Evolutionary conservation across 192 early-diverging fungal genomes (phyloP).

Genomic region (Dissophora globulifera): DNA sequence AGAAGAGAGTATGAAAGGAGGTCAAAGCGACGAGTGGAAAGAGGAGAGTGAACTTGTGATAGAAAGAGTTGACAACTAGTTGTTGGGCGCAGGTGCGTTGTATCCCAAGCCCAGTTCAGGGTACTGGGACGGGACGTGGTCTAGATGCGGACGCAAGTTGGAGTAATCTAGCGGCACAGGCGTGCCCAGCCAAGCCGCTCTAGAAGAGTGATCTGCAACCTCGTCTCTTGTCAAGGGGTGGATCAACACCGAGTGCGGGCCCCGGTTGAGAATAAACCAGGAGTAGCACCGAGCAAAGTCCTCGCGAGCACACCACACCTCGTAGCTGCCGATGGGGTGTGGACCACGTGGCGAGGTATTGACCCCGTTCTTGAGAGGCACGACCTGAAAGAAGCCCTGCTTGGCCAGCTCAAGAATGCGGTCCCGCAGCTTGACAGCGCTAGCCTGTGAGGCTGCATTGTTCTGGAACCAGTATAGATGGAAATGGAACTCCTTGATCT

Average conservation of each 20-base stretch:
- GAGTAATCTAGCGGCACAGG: slow-evolving; percentile 62
- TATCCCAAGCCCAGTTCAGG: slow-evolving; percentile 73
- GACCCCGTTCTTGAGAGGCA: slow-evolving; percentile 55
- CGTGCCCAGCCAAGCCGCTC: slow-evolving; percentile 69
- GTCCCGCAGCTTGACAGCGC: slow-evolving; percentile 52
- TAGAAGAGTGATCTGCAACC: slow-evolving; percentile 64
- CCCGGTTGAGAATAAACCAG: slow-evolving; percentile 65
- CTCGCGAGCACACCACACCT: slow-evolving; percentile 73
- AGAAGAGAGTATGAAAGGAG: no score
- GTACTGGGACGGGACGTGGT: slow-evolving; percentile 66
- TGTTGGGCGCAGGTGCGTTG: slow-evolving; percentile 32
- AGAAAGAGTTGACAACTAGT: no score
- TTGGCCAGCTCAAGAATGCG: slow-evolving; percentile 55
- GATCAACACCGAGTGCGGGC: slow-evolving; percentile 62
- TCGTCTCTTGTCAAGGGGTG: slow-evolving; percentile 69
- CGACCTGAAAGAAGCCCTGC: slow-evolving; percentile 64
- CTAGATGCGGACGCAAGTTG: slow-evolving; percentile 28
- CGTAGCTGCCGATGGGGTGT: slow-evolving; percentile 70
- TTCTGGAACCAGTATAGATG: slow-evolving; percentile 73
- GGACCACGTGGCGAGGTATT: slow-evolving; percentile 64
- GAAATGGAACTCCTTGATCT: slow-evolving; percentile 76
- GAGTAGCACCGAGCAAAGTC: slow-evolving; percentile 66
- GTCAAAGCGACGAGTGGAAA: no score
- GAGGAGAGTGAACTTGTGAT: no score
- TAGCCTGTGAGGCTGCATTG: slow-evolving; percentile 50